Conservation (phyloP, 164 flowering plant species). For the Nymphaea colorata region DNA sequence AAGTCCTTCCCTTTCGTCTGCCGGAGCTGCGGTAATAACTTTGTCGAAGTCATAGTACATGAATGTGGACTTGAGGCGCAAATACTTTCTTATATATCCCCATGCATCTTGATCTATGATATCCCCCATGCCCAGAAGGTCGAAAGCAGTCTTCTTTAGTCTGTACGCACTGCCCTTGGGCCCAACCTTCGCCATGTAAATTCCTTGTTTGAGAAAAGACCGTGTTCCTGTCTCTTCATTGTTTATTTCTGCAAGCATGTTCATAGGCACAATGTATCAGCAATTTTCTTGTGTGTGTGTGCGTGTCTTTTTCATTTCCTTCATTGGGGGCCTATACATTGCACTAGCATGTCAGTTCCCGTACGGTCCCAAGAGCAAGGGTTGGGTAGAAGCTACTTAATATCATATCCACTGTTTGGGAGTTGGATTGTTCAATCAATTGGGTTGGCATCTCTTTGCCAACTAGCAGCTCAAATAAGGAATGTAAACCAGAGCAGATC, state of each 20-base stretch:
- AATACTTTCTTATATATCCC: constrained; percentile 49
- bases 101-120: constrained; percentile 52
- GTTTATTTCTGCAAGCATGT: constrained; percentile 35
- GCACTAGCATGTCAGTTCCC: too few species aligned
- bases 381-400: background rate
- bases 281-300: background rate
- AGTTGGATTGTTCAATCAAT: background rate
- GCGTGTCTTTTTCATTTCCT: background rate
- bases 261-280: background rate
- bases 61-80: constrained; percentile 54
- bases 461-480: background rate
- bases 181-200: constrained; percentile 58
- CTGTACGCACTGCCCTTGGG: constrained; percentile 39
- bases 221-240: constrained; percentile 84
- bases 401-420: background rate
- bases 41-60: constrained; percentile 89
- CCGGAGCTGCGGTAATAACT: constrained; percentile 62
- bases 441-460: background rate
- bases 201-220: constrained; percentile 56
- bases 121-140: constrained; percentile 66
- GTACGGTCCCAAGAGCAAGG: background rate
- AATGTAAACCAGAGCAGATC: background rate
- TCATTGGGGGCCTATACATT: background rate
- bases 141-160: constrained; percentile 61
- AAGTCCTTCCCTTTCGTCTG: constrained; percentile 51